A percentile compares a stretch with the other conserved stretches of the same genome.
Conservation (phyloP, 768 basidiomycete genomes). For the Cantharellus anzutake region DNA sequence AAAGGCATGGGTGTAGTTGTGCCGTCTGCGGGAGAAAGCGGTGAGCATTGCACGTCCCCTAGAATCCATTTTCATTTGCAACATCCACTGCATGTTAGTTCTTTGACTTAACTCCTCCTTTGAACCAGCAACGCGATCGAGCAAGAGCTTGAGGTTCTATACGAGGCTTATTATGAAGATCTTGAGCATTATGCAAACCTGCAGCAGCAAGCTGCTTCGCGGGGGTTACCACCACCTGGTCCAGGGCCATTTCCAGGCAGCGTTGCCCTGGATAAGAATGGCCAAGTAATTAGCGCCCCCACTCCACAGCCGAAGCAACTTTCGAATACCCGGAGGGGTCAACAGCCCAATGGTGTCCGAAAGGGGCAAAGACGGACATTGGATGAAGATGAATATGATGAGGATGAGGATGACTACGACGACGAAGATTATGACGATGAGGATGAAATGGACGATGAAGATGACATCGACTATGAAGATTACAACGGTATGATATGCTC, state of each 20-base stretch:
- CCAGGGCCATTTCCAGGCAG: slow-evolving; percentile 97
- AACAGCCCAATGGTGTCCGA: neutral
- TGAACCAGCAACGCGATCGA: slow-evolving; percentile 49
- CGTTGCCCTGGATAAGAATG: slow-evolving; percentile 90
- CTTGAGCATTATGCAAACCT: slow-evolving; percentile 98
- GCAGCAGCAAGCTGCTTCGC: slow-evolving; percentile 88
- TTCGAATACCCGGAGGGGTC: neutral
- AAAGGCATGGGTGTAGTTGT: slow-evolving; percentile 89
- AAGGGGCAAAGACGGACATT: slow-evolving; percentile 14
- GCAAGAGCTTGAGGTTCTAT: slow-evolving; percentile 98
- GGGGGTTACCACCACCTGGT: slow-evolving; percentile 82
- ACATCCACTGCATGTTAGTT: neutral
- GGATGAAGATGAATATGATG: slow-evolving; percentile 25
- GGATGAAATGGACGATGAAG: slow-evolving; percentile 34
- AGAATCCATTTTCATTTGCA: neutral
- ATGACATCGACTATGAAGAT: slow-evolving; percentile 30
- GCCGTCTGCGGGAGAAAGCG: slow-evolving; percentile 95
- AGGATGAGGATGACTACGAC: slow-evolving; percentile 15
- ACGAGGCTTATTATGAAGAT: slow-evolving; percentile 99
- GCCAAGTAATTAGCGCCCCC: slow-evolving; percentile 34
- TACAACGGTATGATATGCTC: slow-evolving; percentile 16
- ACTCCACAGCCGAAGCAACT: slow-evolving; percentile 2
- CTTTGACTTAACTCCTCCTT: neutral
- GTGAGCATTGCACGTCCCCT: slow-evolving; percentile 23
- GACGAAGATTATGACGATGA: slow-evolving; percentile 29